These are phyloP conservation scores for Styphnolobium japonicum DNA, from an alignment of 306 rosid genomes.

Conservation along the genomic window DNA sequence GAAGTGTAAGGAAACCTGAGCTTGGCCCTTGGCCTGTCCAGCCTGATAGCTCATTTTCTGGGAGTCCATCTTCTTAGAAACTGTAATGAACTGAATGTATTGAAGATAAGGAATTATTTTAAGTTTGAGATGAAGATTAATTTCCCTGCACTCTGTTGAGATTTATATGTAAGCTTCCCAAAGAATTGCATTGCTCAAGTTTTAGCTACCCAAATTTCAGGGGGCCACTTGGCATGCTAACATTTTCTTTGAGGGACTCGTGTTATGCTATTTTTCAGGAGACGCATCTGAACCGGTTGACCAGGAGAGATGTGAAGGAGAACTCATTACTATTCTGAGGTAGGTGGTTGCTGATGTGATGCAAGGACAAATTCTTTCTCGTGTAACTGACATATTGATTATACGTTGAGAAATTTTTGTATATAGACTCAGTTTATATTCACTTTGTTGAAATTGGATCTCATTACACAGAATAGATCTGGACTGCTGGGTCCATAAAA, in stretches of 20 bases:
- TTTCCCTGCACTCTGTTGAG: not conserved
- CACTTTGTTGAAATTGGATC: no score
- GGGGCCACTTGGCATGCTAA: not conserved
- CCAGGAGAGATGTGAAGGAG: not conserved
- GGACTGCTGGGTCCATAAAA: no score
- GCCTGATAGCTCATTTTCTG: constrained; percentile 46
- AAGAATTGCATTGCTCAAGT: not conserved
- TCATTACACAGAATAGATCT: no score
- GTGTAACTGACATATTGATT: not conserved
- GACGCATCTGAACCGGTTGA: constrained; percentile 8
- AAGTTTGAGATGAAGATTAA: constrained; percentile 14
- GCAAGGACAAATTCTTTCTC: not conserved
- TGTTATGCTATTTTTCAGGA: constrained; percentile 4
- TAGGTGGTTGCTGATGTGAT: not conserved
- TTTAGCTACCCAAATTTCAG: not conserved
- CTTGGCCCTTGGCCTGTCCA: constrained; percentile 65
- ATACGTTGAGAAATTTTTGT: not conserved
- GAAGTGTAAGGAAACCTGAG: constrained; percentile 37
- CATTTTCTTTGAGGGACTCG: not conserved
- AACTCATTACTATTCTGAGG: not conserved
- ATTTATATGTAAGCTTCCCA: constrained; percentile 20
- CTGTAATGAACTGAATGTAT: not conserved
- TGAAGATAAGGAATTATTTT: not conserved
- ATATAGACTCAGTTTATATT: no score
- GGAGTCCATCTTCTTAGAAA: constrained; percentile 41